Percentiles rank a stretch among this genome's conserved stretches.
Evolutionary conservation across 139 green algal genomes (phyloP).

Genomic region (Coelastrella sp.): DNA sequence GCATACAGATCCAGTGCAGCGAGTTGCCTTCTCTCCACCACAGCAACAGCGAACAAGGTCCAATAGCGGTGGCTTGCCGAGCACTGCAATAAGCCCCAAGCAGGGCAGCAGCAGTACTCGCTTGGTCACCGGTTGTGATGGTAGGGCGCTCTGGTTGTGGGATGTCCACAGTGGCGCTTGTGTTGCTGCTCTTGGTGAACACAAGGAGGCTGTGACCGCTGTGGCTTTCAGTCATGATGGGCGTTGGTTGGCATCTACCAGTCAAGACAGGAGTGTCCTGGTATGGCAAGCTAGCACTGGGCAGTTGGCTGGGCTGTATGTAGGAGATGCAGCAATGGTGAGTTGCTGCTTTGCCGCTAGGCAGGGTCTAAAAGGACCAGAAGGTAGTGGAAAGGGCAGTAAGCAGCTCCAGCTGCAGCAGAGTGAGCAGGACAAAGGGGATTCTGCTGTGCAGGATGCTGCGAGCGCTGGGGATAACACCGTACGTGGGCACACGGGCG

Average conservation of each 20-base stretch:
- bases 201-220: slow-evolving; percentile 29
- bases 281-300: slow-evolving; percentile 35
- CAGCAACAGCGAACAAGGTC: background rate
- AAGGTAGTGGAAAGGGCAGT: background rate
- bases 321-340: slow-evolving; percentile 37
- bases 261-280: slow-evolving; percentile 27
- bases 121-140: slow-evolving; percentile 41
- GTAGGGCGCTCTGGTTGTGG: slow-evolving; percentile 49
- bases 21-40: slow-evolving; percentile 26
- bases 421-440: background rate
- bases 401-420: slow-evolving; percentile 12
- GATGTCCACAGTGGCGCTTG: slow-evolving; percentile 46
- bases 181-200: slow-evolving; percentile 44
- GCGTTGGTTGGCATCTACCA: slow-evolving; percentile 16
- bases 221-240: slow-evolving; percentile 28
- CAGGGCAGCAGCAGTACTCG: background rate
- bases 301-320: slow-evolving; percentile 19
- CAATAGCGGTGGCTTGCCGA: background rate
- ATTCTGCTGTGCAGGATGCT: background rate
- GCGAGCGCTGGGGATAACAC: no score
- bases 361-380: background rate
- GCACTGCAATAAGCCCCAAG: background rate
- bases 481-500: no score
- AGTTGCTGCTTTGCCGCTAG: slow-evolving; percentile 12
- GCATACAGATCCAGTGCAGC: slow-evolving; percentile 26